These are phyloP conservation scores for Phialophora tarda DNA, from an alignment of 2,329 filamentous ascomycete species.

Conservation along the genomic window DNA sequence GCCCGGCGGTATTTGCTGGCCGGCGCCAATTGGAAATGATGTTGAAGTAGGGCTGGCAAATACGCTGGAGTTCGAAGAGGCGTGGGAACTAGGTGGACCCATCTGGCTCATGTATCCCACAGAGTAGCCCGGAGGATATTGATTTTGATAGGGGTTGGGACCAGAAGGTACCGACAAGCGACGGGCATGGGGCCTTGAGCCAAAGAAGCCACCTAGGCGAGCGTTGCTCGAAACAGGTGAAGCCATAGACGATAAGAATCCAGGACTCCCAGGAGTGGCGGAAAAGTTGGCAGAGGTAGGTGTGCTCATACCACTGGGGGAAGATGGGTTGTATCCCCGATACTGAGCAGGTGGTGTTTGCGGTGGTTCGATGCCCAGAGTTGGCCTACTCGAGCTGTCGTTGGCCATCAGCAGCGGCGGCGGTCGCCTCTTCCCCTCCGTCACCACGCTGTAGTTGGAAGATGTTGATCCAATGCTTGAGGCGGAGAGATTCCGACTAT, in stretches of 20 bases:
- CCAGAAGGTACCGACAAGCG: conserved; percentile 82
- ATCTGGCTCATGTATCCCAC: conserved; percentile 51
- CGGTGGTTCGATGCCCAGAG: conserved; percentile 71
- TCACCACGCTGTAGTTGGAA: conserved; percentile 68
- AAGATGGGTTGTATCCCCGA: conserved; percentile 67
- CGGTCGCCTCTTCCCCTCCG: conserved; percentile 70
- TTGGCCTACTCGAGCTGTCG: conserved; percentile 65
- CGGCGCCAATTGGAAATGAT: conserved; percentile 60
- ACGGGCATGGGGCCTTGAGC: conserved; percentile 70
- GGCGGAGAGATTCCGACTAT: conserved; percentile 82
- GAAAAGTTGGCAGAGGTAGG: conserved; percentile 85
- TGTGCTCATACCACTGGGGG: conserved; percentile 77
- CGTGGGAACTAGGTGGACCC: conserved; percentile 62
- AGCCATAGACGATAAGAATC: conserved; percentile 69
- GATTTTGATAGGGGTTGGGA: conserved; percentile 72
- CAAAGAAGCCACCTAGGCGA: conserved; percentile 75
- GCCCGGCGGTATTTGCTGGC: conserved; percentile 58
- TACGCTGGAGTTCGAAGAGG: conserved; percentile 64
- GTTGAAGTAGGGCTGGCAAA: conserved; percentile 71
- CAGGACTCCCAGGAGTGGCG: conserved; percentile 75
- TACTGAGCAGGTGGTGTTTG: conserved; percentile 69
- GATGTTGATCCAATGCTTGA: conserved; percentile 82
- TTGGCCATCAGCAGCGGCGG: conserved; percentile 85
- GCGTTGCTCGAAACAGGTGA: conserved; percentile 76
- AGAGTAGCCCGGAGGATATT: conserved; percentile 33